Base-by-base conservation (phyloP, 768 basidiomycete genomes). In the Mycena venus region DNA sequence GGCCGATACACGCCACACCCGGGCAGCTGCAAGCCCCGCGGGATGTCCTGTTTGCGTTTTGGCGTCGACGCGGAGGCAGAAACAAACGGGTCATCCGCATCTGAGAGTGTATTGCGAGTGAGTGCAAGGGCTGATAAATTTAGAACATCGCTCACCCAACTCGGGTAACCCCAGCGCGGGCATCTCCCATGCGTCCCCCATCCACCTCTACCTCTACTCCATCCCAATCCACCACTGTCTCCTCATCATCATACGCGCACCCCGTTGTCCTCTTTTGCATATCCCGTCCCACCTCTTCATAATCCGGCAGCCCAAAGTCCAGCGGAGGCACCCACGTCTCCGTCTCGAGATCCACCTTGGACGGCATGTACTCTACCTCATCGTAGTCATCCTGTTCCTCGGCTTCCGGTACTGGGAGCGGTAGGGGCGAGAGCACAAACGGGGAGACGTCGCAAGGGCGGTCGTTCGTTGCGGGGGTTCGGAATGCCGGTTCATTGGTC, bases 361-460 rank as follows among this genome's bases (percentile, higher is more conserved):
- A 89, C 17, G 89, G 81, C 84, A 88, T 86, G 74, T 89, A 90
- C 76, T 91, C 89, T 53, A 90, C 80, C 72, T 90, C 89, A 63
- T 88, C 88, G 59, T 81, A 79, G 75, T 87, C 86, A 60, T 86
- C 84, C 3, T 31, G 3, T 8, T 21, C 21, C 55, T 32, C 32
- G 2, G 25, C 11, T 23, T 49, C 47, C 62, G 83, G 79, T 0
- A 76, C 73, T 15, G 36, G 25, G 9, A 78, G 68, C 38, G 69
- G 60, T 17, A 80, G 59, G 1, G 79, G 81, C 17, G 87, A 82
- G 65, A 83, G 47, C 21, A n/a, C 84, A 0, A 80, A 79, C 29
- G 94, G 93, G 76, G 90, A 91, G 38, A 94, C 88, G 77, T 96
- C 94, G 94, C 94, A 96, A 68, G 93, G 90, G 74, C 91, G 87